Evolutionary conservation across 2,329 filamentous ascomycete genomes (phyloP), one percentile per base, ranked within the genome.

Genomic region (Colletotrichum simmondsii): DNA sequence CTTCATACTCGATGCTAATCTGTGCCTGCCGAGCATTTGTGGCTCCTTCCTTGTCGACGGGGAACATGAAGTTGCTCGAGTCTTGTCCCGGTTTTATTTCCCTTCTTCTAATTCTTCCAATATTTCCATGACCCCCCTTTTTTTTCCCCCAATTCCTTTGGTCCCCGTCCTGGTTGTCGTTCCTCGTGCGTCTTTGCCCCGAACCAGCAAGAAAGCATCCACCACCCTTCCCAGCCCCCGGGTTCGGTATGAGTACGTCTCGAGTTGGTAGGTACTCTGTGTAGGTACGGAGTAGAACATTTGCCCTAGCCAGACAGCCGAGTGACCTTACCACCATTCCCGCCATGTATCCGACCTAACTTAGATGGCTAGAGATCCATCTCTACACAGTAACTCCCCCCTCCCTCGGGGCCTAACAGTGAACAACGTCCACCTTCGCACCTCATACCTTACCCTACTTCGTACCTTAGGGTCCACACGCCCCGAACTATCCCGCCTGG

Each of bases 141-240:
- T 61, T 52, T 19, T 22, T 28, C 57, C 57, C 52, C 57, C 57
- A 53, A 62, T 42, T 53, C 46, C 68, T 49, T 68, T 46, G 37
- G 42, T 60, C 53, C 49, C 57, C 37, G 26, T 71, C 24, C 64
- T 37, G 37, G 24, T 58, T 12, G 22, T 68, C 42, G 42, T 63
- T 68, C 52, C 63, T 68, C 69, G 69, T 63, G 28, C 52, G 52
- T 65, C 24, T 68, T 72, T 68, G 52, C 28, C 69, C 69, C 69
- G 69, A 68, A 52, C 32, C 28, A 56, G 58, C n/a, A 62, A 22
- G 19, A 49, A 54, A 60, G 69, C 57, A 68, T 42, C 65, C 65
- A 72, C 65, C 52, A 46, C 65, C 46, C 11, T 35, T 32, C 59
- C 65, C 65, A 61, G 7, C 10, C 64, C 69, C 58, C 57, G 54